Percentiles rank a stretch among this genome's conserved stretches.
Conservation (phyloP, 805 yeast species). For the Saturnispora hagleri region DNA sequence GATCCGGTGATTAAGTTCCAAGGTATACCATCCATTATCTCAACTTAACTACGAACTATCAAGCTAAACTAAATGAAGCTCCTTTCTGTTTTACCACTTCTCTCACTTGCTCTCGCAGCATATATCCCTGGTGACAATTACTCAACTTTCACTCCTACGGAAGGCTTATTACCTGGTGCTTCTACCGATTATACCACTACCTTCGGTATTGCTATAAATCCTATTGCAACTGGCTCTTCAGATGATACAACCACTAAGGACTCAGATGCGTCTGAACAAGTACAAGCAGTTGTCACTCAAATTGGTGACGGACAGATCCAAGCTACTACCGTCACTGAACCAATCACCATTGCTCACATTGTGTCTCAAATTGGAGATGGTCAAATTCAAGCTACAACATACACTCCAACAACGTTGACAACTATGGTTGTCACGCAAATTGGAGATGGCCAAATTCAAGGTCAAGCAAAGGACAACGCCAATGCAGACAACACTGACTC, state of each 20-base stretch:
- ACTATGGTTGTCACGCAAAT: slow-evolving; percentile 33
- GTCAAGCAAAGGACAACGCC: slow-evolving; percentile 2
- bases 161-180: slow-evolving; percentile 41
- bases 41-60: background rate
- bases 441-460: slow-evolving; percentile 37
- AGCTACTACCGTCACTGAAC: slow-evolving; percentile 26
- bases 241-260: slow-evolving; percentile 15
- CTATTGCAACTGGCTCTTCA: slow-evolving; percentile 33
- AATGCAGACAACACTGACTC: background rate
- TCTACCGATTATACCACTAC: slow-evolving; percentile 43
- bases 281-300: slow-evolving; percentile 28
- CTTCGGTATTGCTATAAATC: slow-evolving; percentile 63
- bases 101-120: slow-evolving; percentile 5
- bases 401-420: slow-evolving; percentile 18
- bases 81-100: slow-evolving; percentile 1
- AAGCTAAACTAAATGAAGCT: slow-evolving; percentile 2
- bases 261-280: slow-evolving; percentile 29
- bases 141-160: slow-evolving; percentile 60
- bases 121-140: slow-evolving; percentile 40
- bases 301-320: slow-evolving; percentile 42
- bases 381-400: slow-evolving; percentile 26
- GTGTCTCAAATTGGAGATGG: slow-evolving; percentile 43
- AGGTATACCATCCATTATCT: background rate
- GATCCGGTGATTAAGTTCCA: background rate
- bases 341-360: slow-evolving; percentile 12